Percentiles rank a stretch among this genome's conserved stretches.
These are phyloP conservation scores for Trichomonas gallinae DNA, from an alignment of 208 protist species.

Conservation along the genomic window DNA sequence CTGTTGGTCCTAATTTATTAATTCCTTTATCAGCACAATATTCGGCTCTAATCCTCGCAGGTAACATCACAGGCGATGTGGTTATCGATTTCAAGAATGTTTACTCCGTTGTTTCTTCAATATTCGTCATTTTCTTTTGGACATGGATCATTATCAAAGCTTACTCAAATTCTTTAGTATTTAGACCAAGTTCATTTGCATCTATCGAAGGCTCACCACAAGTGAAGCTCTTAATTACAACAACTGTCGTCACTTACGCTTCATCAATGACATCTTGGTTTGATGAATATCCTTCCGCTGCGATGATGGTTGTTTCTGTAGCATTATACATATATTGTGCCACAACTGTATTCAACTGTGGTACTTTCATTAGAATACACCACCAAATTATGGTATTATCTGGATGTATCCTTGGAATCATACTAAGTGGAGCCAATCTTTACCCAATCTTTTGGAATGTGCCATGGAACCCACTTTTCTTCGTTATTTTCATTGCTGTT, in stretches of 20 bases:
- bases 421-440: not conserved
- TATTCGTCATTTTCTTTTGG: not conserved
- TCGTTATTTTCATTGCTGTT: not conserved
- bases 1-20: not conserved
- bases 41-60: not conserved
- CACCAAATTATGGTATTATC: not conserved
- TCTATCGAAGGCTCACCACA: not conserved
- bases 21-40: not conserved
- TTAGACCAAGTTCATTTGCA: not conserved
- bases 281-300: not conserved
- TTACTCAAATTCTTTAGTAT: not conserved
- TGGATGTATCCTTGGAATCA: not conserved
- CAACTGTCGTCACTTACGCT: not conserved
- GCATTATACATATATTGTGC: not conserved
- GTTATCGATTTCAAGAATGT: not conserved
- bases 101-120: not conserved
- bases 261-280: not conserved
- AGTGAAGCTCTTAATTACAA: not conserved
- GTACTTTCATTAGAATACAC: not conserved
- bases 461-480: not conserved
- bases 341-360: not conserved
- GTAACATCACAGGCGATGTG: not conserved
- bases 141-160: not conserved
- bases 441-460: not conserved
- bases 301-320: not conserved